These are phyloP conservation scores for Moesziomyces sp. DNA, from an alignment of 1,284 basidiomycete species.

Conservation along the genomic window DNA sequence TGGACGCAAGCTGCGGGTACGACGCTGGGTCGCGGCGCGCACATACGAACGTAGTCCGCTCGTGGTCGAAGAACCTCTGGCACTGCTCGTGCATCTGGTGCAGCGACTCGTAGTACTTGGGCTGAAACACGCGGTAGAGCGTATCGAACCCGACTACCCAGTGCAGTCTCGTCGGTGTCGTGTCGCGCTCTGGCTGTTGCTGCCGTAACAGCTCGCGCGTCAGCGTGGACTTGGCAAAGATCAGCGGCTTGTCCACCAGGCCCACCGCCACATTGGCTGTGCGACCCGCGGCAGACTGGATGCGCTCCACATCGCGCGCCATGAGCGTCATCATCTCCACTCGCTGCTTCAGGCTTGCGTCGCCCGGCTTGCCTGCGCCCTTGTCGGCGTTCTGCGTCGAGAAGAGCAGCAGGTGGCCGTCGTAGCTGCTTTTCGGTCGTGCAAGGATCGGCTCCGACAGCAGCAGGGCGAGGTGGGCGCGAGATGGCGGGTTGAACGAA, in stretches of 20 bases:
- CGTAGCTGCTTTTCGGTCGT: constrained; percentile 70
- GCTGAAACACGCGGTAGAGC: constrained; percentile 82
- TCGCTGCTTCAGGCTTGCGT: constrained; percentile 70
- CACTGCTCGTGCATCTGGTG: constrained; percentile 74
- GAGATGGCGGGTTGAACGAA: constrained; percentile 92
- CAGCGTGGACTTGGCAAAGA: constrained; percentile 80
- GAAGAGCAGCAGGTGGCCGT: constrained; percentile 82
- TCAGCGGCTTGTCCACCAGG: constrained; percentile 86
- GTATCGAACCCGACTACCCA: constrained; percentile 90
- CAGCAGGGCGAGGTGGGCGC: constrained; percentile 84
- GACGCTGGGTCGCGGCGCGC: constrained; percentile 43
- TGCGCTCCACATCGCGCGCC: constrained; percentile 55
- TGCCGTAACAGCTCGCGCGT: constrained; percentile 71
- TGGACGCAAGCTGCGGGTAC: constrained; percentile 15
- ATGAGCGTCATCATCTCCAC: constrained; percentile 67
- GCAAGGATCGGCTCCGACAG: constrained; percentile 69
- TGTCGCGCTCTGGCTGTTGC: background rate
- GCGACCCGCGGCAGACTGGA: constrained; percentile 12
- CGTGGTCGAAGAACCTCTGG: constrained; percentile 73
- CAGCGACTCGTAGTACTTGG: constrained; percentile 77
- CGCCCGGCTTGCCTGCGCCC: constrained; percentile 73
- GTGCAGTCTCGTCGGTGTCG: constrained; percentile 68
- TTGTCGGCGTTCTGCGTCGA: constrained; percentile 93
- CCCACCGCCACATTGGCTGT: constrained; percentile 78
- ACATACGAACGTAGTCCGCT: constrained; percentile 75